Evolutionary conservation across 1,284 basidiomycete genomes (phyloP), one percentile per base, ranked within the genome.

Genomic region (Pholiota adiposa): DNA sequence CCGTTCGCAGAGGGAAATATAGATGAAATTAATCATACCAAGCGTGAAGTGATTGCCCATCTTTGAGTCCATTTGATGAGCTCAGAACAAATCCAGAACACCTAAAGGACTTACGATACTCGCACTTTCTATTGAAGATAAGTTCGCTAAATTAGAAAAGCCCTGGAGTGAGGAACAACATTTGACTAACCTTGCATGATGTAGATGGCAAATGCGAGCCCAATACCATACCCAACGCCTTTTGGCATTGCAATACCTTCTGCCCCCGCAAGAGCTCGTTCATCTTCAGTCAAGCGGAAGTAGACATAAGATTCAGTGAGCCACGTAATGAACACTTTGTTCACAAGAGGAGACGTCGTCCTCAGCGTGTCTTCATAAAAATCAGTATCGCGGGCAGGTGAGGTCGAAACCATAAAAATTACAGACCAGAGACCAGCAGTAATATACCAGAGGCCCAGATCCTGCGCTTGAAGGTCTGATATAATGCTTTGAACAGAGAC

Each of bases 301-400:
- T 77, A 84, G 5, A 74, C 54, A 69, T 85, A 90, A 0, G 86
- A 82, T 1, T 80, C 72, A 0, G 80, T 77, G 18, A 89, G 78
- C 80, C 87, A 91, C 1, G 80, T 80, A 36, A 93, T 78, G 4
- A 93, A 72, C 1, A 83, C 76, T 64, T 87, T 87, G 60, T 79
- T 87, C 25, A 92, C 72, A 1, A 90, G 77, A 0, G 88, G 88
- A 0, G 84, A 82, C 0, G 83, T 86, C 3, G 86, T 86, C 54
- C 78, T 81, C 38, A 88, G 76, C 0, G 82, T 84, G 61, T 85
- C 86, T 86, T 51, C 46, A 16, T 16, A 4, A 43, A 12, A 31
- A 43, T 18, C 57, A 54, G 25, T 16, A 14, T 11, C 49, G 14
- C 36, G 36, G 6, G 36, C 29, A 21, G 16, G 14, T 25, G 25